These are phyloP conservation scores for Tuber umbilicatum DNA, from an alignment of 495 filamentous ascomycete species.

Conservation along the genomic window DNA sequence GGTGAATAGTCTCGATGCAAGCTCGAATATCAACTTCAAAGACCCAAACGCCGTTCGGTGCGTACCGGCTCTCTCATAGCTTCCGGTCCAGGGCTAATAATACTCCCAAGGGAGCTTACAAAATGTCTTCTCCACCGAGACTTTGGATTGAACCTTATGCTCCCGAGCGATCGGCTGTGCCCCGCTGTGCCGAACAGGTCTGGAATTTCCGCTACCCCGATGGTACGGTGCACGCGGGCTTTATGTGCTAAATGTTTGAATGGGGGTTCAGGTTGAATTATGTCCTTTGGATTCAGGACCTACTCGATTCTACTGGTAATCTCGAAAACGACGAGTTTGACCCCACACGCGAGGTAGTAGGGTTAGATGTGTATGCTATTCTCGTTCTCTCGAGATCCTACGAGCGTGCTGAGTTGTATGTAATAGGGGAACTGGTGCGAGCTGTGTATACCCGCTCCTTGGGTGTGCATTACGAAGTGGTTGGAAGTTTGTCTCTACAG, in stretches of 20 bases:
- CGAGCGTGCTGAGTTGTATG: not conserved
- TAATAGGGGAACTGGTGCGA: conserved; percentile 69
- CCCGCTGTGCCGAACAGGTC: conserved; percentile 61
- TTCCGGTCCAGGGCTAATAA: not conserved
- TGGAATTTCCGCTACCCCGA: not conserved
- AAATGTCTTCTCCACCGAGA: conserved; percentile 68
- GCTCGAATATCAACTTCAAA: conserved; percentile 61
- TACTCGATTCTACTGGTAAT: conserved; percentile 67
- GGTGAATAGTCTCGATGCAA: conserved; percentile 10
- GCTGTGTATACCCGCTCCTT: conserved; percentile 82
- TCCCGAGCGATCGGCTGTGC: conserved; percentile 57
- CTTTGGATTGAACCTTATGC: conserved; percentile 59
- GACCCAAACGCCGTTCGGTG: conserved; percentile 68
- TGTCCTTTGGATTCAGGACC: conserved; percentile 77
- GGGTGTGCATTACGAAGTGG: conserved; percentile 58
- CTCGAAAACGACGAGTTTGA: conserved; percentile 46
- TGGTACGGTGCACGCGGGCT: not conserved
- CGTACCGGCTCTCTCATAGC: not conserved
- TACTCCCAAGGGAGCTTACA: conserved; percentile 53
- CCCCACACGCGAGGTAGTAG: conserved; percentile 41
- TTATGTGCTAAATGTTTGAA: not conserved
- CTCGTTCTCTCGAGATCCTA: not conserved
- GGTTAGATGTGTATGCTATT: conserved; percentile 61
- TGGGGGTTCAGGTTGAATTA: conserved; percentile 58
- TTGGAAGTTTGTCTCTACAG: conserved; percentile 68